Evolutionary conservation across 1,284 basidiomycete genomes (phyloP).

Genomic region (Malassezia brasiliensis): DNA sequence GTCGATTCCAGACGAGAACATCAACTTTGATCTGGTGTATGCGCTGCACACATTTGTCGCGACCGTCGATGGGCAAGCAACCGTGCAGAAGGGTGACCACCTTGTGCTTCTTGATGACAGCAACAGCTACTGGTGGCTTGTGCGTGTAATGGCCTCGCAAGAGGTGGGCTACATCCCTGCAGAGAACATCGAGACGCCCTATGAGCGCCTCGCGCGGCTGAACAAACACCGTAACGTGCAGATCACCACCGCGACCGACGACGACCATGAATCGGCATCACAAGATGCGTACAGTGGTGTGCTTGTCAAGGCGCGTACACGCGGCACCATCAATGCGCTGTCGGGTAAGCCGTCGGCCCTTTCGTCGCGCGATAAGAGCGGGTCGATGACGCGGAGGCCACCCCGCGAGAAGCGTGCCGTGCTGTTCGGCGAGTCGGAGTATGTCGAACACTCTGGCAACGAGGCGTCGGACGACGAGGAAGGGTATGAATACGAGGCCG

Average conservation of each 20-base stretch:
- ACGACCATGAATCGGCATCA: constrained; percentile 43
- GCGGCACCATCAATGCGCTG: constrained; percentile 21
- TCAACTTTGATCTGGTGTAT: constrained; percentile 49
- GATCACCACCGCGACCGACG: constrained; percentile 43
- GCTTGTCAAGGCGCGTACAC: constrained; percentile 34
- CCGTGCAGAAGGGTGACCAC: constrained; percentile 47
- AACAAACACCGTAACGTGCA: constrained; percentile 98
- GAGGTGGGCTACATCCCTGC: constrained; percentile 99
- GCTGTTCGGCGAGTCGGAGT: constrained; percentile 38
- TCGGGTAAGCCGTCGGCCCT: constrained; percentile 46
- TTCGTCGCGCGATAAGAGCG: constrained; percentile 33
- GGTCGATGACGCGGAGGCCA: constrained; percentile 22
- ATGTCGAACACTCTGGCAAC: constrained; percentile 44
- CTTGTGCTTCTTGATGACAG: constrained; percentile 47
- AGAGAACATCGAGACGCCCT: constrained; percentile 98
- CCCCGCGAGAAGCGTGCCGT: constrained; percentile 35
- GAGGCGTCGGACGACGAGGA: constrained; percentile 38
- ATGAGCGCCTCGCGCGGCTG: constrained; percentile 82
- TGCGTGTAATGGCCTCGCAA: constrained; percentile 53
- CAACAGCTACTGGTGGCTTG: constrained; percentile 49
- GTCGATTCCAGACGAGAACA: constrained; percentile 48
- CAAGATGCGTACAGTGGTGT: constrained; percentile 29
- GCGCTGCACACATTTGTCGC: constrained; percentile 47
- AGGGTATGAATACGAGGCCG: constrained; percentile 27
- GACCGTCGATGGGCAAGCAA: constrained; percentile 47